Evolutionary conservation across 805 yeast genomes (phyloP).

Genomic region (Schwanniomyces pseudopolymorphus): DNA sequence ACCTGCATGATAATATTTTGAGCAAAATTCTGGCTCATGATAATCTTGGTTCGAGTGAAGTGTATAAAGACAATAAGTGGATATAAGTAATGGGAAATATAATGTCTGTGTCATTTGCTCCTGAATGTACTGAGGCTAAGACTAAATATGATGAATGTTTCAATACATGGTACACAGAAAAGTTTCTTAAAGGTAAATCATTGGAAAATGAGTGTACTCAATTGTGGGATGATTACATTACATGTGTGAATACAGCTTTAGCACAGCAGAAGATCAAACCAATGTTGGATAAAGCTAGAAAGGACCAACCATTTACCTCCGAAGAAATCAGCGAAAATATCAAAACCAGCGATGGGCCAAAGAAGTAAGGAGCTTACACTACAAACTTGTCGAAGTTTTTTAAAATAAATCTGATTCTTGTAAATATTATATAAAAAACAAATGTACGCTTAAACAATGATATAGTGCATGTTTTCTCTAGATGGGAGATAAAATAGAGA

Average conservation of each 20-base stretch:
- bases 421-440: not conserved
- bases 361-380: not conserved
- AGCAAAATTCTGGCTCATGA: too few relatives aligned
- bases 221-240: slow-evolving; percentile 82
- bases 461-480: slow-evolving; percentile 41
- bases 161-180: slow-evolving; percentile 92
- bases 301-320: slow-evolving; percentile 74
- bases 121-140: slow-evolving; percentile 90
- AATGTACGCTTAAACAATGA: too few relatives aligned
- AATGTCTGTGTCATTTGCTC: slow-evolving; percentile 81
- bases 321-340: slow-evolving; percentile 30
- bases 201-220: slow-evolving; percentile 86
- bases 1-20: not conserved
- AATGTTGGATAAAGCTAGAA: slow-evolving; percentile 83
- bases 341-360: slow-evolving; percentile 8
- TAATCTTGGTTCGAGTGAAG: too few relatives aligned
- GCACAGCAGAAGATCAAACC: slow-evolving; percentile 75
- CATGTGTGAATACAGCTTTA: slow-evolving; percentile 75
- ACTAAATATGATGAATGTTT: slow-evolving; percentile 89
- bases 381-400: not conserved
- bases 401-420: not conserved
- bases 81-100: slow-evolving; percentile 37
- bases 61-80: not conserved
- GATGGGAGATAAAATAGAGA: too few relatives aligned
- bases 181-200: slow-evolving; percentile 55